phyloP scores from a whole-genome alignment of 352 stramenopile species.

The Phytophthora sp. region DNA sequence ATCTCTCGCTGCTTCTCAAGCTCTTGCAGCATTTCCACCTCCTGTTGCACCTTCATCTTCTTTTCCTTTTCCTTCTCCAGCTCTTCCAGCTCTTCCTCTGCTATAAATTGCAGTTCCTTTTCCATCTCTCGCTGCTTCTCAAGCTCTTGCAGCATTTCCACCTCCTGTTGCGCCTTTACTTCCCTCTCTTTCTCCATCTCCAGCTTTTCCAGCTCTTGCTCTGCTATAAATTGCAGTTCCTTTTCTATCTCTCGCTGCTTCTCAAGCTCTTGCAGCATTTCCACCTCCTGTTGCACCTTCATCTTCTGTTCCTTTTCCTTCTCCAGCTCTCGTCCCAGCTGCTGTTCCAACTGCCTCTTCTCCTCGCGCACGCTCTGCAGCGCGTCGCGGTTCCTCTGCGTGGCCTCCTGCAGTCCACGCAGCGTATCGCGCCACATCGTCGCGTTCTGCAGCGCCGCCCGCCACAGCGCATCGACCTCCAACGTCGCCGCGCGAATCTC shows the following conservation, averaged over 20 bases:
- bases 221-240: not conserved
- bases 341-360: not conserved
- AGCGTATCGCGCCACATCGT: slow-evolving; percentile 27
- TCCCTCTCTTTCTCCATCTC: slow-evolving; percentile 1
- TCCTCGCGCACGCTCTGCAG: slow-evolving; percentile 6
- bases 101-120: not conserved
- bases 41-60: not conserved
- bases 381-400: slow-evolving; percentile 19
- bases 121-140: not conserved
- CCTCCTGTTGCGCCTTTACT: not conserved
- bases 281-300: slow-evolving; percentile 1
- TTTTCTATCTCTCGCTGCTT: slow-evolving; percentile 1
- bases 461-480: slow-evolving; percentile 10
- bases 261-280: slow-evolving; percentile 18
- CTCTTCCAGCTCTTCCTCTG: not conserved
- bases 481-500: slow-evolving; percentile 14
- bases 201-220: slow-evolving; percentile 8
- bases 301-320: not conserved
- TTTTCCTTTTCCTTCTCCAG: not conserved
- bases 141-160: slow-evolving; percentile 4
- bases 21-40: too few species aligned
- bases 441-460: slow-evolving; percentile 14
- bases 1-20: not conserved
- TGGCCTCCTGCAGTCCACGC: slow-evolving; percentile 18
- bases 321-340: slow-evolving; percentile 2